These are phyloP conservation scores for Coprinopsis sp. DNA, from an alignment of 768 basidiomycete genomes.

Conservation along the genomic window DNA sequence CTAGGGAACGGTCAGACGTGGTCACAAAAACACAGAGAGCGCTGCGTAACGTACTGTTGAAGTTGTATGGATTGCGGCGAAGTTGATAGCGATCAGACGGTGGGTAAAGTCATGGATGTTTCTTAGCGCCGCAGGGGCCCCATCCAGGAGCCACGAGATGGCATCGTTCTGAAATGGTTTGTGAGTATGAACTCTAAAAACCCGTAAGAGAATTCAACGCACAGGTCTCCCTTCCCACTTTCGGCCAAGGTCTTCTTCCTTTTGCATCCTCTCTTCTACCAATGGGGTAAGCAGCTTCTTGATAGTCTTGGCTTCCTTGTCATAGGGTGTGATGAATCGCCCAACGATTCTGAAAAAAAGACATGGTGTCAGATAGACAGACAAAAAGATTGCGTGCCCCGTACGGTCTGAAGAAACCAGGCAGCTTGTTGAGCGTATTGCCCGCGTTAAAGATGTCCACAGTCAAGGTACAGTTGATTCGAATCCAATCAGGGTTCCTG, in stretches of 20 bases:
- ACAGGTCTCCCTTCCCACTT: constrained; percentile 31
- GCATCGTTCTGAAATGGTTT: constrained; percentile 36
- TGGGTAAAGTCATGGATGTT: constrained; percentile 20
- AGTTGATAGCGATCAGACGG: constrained; percentile 32
- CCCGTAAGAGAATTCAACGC: not conserved
- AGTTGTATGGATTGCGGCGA: constrained; percentile 39
- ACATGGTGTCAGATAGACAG: too few relatives aligned
- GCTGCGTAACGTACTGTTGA: constrained; percentile 26
- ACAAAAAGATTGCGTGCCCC: constrained; percentile 9
- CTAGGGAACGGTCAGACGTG: constrained; percentile 14
- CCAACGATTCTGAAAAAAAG: constrained; percentile 8
- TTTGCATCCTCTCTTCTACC: constrained; percentile 11
- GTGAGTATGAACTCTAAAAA: not conserved
- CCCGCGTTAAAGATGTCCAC: constrained; percentile 28
- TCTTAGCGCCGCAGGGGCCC: constrained; percentile 23
- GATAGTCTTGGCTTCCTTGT: constrained; percentile 5
- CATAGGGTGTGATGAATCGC: constrained; percentile 11
- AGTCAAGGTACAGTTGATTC: constrained; percentile 32
- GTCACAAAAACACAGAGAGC: not conserved
- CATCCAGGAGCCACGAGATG: constrained; percentile 42
- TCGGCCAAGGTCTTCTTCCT: constrained; percentile 2
- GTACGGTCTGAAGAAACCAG: constrained; percentile 42
- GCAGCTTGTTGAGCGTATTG: constrained; percentile 32
- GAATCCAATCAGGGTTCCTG: constrained; percentile 34
- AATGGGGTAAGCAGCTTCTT: constrained; percentile 9